Percentiles rank a stretch among this genome's conserved stretches.
Conservation (phyloP, 352 stramenopile genomes). For the Globisporangium yorkense region DNA sequence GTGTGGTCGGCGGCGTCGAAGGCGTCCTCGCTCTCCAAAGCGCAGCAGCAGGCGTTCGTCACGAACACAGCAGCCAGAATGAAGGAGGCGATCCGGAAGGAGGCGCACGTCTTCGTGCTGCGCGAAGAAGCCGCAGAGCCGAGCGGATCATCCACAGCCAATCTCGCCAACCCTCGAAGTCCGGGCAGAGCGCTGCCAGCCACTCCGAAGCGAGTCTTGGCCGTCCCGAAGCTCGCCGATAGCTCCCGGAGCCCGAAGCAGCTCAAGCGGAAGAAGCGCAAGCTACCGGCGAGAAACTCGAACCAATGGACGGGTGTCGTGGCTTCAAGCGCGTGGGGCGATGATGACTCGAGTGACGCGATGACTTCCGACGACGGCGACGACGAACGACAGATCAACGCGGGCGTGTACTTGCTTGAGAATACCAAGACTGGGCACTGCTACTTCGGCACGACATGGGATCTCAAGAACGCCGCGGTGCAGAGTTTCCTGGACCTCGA, state of each 20-base stretch:
- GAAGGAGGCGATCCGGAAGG: conserved; percentile 8
- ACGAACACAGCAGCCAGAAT: background rate
- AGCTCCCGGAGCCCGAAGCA: background rate
- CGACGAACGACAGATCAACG: conserved; percentile 38
- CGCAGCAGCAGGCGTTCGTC: background rate
- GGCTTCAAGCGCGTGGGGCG: background rate
- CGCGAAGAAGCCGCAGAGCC: background rate
- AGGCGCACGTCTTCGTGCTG: background rate
- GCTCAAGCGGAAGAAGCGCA: conserved; percentile 9
- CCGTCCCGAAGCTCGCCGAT: conserved; percentile 23
- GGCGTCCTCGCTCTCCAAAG: conserved; percentile 2
- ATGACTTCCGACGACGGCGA: conserved; percentile 6
- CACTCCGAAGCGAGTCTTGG: conserved; percentile 15
- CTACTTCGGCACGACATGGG: conserved; percentile 69
- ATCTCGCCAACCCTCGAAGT: background rate
- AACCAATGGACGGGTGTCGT: conserved; percentile 23
- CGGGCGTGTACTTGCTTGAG: conserved; percentile 61
- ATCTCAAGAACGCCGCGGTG: conserved; percentile 45
- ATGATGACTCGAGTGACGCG: background rate
- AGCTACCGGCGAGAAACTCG: conserved; percentile 8
- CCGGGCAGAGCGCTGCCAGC: background rate
- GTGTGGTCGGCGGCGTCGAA: background rate
- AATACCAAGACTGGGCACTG: conserved; percentile 54
- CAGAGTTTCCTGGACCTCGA: conserved; percentile 45
- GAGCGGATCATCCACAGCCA: background rate